phyloP scores from a whole-genome alignment of 352 stramenopile species.

The Albugo laibachii region DNA sequence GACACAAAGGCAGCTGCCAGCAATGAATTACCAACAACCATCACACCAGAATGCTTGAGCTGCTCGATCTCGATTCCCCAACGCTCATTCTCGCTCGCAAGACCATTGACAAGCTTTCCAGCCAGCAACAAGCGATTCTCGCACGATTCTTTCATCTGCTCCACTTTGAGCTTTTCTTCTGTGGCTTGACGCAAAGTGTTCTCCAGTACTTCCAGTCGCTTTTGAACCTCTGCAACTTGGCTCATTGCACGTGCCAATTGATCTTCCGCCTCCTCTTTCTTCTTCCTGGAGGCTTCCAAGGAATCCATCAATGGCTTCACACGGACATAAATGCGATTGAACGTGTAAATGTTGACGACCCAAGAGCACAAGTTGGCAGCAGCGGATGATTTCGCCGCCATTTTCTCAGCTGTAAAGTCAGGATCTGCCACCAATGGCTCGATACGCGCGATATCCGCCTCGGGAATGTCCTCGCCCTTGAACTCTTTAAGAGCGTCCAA shows the following conservation, averaged over 20 bases:
- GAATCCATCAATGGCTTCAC: conserved; percentile 97
- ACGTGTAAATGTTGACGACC: conserved; percentile 96
- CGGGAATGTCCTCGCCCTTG: conserved; percentile 87
- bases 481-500: conserved; percentile 86
- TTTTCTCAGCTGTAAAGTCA: conserved; percentile 91
- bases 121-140: conserved; percentile 85
- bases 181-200: conserved; percentile 88
- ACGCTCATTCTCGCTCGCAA: conserved; percentile 92
- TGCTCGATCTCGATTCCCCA: conserved; percentile 94
- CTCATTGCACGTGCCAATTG: conserved; percentile 81
- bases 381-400: conserved; percentile 91
- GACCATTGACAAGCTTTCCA: conserved; percentile 88
- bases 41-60: conserved; percentile 87
- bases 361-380: conserved; percentile 94
- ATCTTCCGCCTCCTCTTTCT: conserved; percentile 84
- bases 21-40: conserved; percentile 93
- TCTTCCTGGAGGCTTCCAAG: conserved; percentile 86
- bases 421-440: conserved; percentile 84
- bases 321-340: conserved; percentile 97
- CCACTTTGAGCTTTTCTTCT: conserved; percentile 91
- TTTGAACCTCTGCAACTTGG: conserved; percentile 87
- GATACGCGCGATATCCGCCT: conserved; percentile 84
- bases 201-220: conserved; percentile 80
- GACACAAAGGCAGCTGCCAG: conserved; percentile 93
- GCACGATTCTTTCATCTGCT: conserved; percentile 88